Evolutionary conservation across 495 filamentous ascomycete genomes (phyloP).

Genomic region (Amphirosellinia nigrospora): DNA sequence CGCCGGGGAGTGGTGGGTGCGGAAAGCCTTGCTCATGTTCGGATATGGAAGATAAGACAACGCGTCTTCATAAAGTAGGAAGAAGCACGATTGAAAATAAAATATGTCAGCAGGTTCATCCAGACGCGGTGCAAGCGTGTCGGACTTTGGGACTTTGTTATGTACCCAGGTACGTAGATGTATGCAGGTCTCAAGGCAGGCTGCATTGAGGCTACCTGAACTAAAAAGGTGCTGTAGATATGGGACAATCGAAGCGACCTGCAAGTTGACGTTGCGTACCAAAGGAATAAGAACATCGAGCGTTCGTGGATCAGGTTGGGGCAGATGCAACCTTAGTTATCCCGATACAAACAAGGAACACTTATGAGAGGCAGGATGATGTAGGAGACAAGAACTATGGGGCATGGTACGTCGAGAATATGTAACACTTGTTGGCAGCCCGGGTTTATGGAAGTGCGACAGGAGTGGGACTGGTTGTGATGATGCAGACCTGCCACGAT

Average conservation of each 20-base stretch:
- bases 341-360: slow-evolving; percentile 28
- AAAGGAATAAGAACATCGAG: slow-evolving; percentile 21
- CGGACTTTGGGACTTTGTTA: slow-evolving; percentile 17
- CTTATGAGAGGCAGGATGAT: slow-evolving; percentile 24
- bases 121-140: slow-evolving; percentile 16
- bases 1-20: background rate
- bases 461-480: slow-evolving; percentile 46
- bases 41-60: background rate
- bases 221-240: slow-evolving; percentile 17
- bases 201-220: slow-evolving; percentile 30
- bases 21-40: slow-evolving; percentile 15
- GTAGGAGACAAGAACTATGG: background rate
- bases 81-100: background rate
- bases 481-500: slow-evolving; percentile 47
- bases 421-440: slow-evolving; percentile 37
- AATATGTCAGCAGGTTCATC: slow-evolving; percentile 9
- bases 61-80: slow-evolving; percentile 17
- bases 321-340: slow-evolving; percentile 7
- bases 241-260: slow-evolving; percentile 31
- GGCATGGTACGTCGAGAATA: slow-evolving; percentile 15
- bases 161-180: slow-evolving; percentile 24
- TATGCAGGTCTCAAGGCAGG: slow-evolving; percentile 34
- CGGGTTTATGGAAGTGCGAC: background rate
- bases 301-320: slow-evolving; percentile 28
- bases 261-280: slow-evolving; percentile 33